These are phyloP conservation scores for Mortierella sp. DNA, from an alignment of 371 early-diverging fungal species.

Conservation along the genomic window DNA sequence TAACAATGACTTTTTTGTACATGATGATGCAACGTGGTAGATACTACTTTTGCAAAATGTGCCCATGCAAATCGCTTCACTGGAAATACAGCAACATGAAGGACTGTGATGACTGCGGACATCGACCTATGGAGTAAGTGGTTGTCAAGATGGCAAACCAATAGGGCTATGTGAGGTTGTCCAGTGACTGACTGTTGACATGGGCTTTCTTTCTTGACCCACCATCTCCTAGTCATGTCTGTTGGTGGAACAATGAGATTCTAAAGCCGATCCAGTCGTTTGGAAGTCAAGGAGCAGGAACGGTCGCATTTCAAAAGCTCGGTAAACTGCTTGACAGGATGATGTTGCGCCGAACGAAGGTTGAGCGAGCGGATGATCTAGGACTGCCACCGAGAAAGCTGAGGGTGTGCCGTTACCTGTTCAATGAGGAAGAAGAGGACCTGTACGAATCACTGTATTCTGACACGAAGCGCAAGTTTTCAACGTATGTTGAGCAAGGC, in stretches of 20 bases:
- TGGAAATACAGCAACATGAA: slow-evolving; percentile 81
- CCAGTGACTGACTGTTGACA: too few relatives aligned
- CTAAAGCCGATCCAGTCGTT: slow-evolving; percentile 91
- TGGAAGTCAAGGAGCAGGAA: slow-evolving; percentile 77
- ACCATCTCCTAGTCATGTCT: slow-evolving; percentile 69
- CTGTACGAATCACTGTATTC: slow-evolving; percentile 88
- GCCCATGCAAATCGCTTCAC: slow-evolving; percentile 80
- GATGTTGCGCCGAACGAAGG: slow-evolving; percentile 95
- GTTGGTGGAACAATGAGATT: slow-evolving; percentile 97
- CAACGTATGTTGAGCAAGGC: slow-evolving; percentile 85
- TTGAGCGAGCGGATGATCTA: slow-evolving; percentile 90
- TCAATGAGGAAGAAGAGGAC: slow-evolving; percentile 94
- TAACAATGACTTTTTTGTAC: too few relatives aligned
- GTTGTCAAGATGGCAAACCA: background rate
- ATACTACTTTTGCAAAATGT: slow-evolving; percentile 91
- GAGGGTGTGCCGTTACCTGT: slow-evolving; percentile 82
- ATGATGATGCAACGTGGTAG: slow-evolving; percentile 37
- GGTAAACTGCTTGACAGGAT: slow-evolving; percentile 83
- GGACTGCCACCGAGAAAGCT: slow-evolving; percentile 93
- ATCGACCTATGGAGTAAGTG: slow-evolving; percentile 74
- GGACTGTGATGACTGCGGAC: slow-evolving; percentile 83
- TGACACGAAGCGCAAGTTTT: slow-evolving; percentile 82
- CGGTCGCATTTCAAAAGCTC: slow-evolving; percentile 80
- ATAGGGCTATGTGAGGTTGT: too few relatives aligned
- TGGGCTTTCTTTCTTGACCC: too few relatives aligned